Percentiles rank a stretch among this genome's conserved stretches.
phyloP scores from a whole-genome alignment of 768 basidiomycete species.

The Gautieria morchelliformis region DNA sequence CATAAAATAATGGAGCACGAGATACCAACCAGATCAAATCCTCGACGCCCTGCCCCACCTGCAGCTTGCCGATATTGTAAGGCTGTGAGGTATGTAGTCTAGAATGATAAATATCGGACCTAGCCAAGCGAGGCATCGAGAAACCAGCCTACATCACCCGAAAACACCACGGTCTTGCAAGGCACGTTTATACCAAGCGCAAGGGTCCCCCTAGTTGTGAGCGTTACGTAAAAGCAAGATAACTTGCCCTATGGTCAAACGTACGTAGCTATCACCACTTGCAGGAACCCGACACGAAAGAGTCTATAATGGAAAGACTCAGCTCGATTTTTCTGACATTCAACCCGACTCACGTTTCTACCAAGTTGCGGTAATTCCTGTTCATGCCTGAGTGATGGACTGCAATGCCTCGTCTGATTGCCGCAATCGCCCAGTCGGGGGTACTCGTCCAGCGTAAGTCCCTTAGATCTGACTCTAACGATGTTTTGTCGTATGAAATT shows the following conservation, averaged over 20 bases:
- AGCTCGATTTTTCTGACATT: not conserved
- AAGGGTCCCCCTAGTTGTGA: slow-evolving; percentile 38
- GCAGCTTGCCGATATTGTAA: slow-evolving; percentile 62
- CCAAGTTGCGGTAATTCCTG: slow-evolving; percentile 43
- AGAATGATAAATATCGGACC: not conserved
- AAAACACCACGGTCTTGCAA: slow-evolving; percentile 54
- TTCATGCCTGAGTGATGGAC: slow-evolving; percentile 68
- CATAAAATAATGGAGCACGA: not conserved
- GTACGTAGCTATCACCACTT: slow-evolving; percentile 56
- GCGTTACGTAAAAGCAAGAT: not conserved
- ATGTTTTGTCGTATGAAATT: slow-evolving; percentile 33
- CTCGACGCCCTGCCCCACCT: slow-evolving; percentile 64
- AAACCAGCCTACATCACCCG: slow-evolving; percentile 29
- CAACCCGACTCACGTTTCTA: slow-evolving; percentile 39
- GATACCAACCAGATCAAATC: slow-evolving; percentile 40
- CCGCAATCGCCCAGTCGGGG: slow-evolving; percentile 35
- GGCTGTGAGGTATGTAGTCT: not conserved
- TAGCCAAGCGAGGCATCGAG: slow-evolving; percentile 31
- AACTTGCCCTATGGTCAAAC: not conserved
- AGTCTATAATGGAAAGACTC: slow-evolving; percentile 25
- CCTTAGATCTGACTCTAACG: slow-evolving; percentile 40
- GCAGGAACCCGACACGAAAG: slow-evolving; percentile 53
- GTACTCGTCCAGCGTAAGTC: slow-evolving; percentile 26
- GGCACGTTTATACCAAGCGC: slow-evolving; percentile 73
- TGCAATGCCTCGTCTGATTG: slow-evolving; percentile 51